phyloP scores from a whole-genome alignment of 2,329 filamentous ascomycete genomes.

The Thelonectria olida region DNA sequence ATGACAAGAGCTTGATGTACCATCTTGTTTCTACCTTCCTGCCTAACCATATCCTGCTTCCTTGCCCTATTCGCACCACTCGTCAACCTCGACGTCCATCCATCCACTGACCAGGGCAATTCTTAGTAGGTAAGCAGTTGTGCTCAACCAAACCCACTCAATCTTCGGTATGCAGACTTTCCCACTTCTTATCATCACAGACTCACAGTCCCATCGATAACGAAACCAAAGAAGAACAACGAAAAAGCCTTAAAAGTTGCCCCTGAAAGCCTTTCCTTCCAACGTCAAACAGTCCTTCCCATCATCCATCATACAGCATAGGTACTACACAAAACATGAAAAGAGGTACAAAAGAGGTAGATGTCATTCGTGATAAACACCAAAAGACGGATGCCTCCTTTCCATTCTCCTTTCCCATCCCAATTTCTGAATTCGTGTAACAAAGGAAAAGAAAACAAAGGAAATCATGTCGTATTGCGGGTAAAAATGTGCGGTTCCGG shows the following conservation, averaged over 20 bases:
- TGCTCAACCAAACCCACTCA: too few relatives aligned
- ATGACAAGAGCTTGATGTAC: neutral
- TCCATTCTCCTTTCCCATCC: slow-evolving; percentile 5
- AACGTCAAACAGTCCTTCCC: neutral
- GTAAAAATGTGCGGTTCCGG: neutral
- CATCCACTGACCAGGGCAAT: neutral
- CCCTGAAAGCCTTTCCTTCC: slow-evolving; percentile 22
- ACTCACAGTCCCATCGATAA: neutral
- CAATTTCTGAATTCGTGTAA: slow-evolving; percentile 7
- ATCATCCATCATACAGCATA: slow-evolving; percentile 32
- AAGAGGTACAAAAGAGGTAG: neutral
- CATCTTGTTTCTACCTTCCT: neutral
- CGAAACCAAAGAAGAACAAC: slow-evolving; percentile 1
- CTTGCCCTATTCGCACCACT: slow-evolving; percentile 5
- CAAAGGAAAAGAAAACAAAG: slow-evolving; percentile 18
- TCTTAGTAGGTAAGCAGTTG: too few relatives aligned
- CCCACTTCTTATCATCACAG: neutral
- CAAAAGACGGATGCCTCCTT: neutral
- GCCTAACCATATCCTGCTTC: neutral
- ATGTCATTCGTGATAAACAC: too few relatives aligned
- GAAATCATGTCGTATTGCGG: slow-evolving; percentile 15
- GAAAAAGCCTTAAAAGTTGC: slow-evolving; percentile 24
- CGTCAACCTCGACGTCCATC: neutral
- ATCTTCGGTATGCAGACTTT: neutral
- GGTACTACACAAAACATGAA: neutral